Conservation (phyloP, 2,329 filamentous ascomycete genomes). For the Penicillium psychrosexuale region DNA sequence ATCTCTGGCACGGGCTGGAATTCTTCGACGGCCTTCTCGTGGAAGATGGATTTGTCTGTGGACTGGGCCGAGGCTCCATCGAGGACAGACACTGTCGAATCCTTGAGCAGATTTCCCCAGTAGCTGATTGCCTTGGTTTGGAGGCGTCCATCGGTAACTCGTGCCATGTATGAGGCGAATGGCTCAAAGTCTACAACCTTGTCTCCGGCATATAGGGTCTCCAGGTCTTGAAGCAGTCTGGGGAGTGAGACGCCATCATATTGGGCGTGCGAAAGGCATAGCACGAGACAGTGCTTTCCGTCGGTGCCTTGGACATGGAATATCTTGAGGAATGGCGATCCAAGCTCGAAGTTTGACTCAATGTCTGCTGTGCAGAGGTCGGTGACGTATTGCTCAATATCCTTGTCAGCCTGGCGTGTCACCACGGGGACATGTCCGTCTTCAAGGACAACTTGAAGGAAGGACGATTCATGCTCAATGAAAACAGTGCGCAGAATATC, state of each 20-base stretch:
- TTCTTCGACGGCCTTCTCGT: conserved; percentile 31
- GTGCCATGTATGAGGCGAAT: conserved; percentile 43
- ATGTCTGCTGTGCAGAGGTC: conserved; percentile 53
- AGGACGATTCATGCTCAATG: conserved; percentile 48
- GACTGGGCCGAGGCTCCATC: conserved; percentile 14
- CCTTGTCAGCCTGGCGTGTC: conserved; percentile 47
- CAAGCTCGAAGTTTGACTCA: conserved; percentile 52
- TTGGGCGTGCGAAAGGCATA: conserved; percentile 63
- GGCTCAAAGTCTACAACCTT: conserved; percentile 33
- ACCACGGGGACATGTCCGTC: conserved; percentile 47
- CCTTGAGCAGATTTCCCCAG: conserved; percentile 54
- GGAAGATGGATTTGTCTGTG: conserved; percentile 27
- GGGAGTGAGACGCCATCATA: conserved; percentile 66
- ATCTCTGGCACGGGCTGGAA: conserved; percentile 51
- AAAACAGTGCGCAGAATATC: conserved; percentile 65
- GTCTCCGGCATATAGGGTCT: conserved; percentile 46
- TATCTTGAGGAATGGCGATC: conserved; percentile 57
- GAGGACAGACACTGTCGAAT: conserved; percentile 46
- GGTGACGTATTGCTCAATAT: conserved; percentile 49
- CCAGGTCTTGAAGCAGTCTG: conserved; percentile 56
- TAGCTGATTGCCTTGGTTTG: conserved; percentile 48
- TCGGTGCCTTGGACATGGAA: conserved; percentile 44
- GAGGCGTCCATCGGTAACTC: conserved; percentile 28
- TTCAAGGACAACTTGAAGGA: conserved; percentile 56
- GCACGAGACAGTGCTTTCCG: conserved; percentile 40